Base-by-base conservation (phyloP, 2,329 filamentous ascomycete species). In the Myotisia sp. region DNA sequence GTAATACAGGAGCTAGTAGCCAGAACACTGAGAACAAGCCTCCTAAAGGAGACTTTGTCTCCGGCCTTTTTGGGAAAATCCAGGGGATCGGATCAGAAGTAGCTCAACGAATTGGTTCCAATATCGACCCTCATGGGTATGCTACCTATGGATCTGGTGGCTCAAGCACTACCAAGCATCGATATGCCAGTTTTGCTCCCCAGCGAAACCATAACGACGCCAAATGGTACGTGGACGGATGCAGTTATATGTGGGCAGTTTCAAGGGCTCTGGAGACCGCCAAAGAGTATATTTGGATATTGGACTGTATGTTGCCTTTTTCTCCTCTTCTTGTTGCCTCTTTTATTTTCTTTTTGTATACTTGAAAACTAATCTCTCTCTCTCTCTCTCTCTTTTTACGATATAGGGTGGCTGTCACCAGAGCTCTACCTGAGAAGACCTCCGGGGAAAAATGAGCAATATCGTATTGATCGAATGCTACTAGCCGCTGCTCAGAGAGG, bases 141-240 rank as follows among this genome's bases (percentile, higher is more conserved):
- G 62, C 56, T 17, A 53, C 64, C 42, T 57, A 55, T 44, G 59
- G 50, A 6, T n/a, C 32, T 5, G 26, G 26, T 6, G 48, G 13
- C 69, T 71, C 20, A 78, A 79, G 37, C 77, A 84, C 49, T 64
- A 74, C 42, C 74, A 72, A 42, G 9, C 76, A 95, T 52, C 76
- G 87, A 26, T 95, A 85, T 62, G 56, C 79, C n/a, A 92, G 83
- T 3, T 98, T 81, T 59, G 92, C 92, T 23, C 87, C 87, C 0
- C 78, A 87, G 53, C 75, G 78, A 27, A 76, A 87, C 7, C 79
- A 77, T 18, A 94, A 95, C 55, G 67, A 80, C 38, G 68, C 90
- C 53, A 95, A 95, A 63, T 98, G 87, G 86, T 95, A 94, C 58
- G 83, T 95, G 7, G 90, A 95, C 53, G 90, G 85, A 3, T 70